A percentile compares a stretch with the other conserved stretches of the same genome.
phyloP scores from a whole-genome alignment of 2,329 filamentous ascomycete genomes.

The Sclerotinia borealis region DNA sequence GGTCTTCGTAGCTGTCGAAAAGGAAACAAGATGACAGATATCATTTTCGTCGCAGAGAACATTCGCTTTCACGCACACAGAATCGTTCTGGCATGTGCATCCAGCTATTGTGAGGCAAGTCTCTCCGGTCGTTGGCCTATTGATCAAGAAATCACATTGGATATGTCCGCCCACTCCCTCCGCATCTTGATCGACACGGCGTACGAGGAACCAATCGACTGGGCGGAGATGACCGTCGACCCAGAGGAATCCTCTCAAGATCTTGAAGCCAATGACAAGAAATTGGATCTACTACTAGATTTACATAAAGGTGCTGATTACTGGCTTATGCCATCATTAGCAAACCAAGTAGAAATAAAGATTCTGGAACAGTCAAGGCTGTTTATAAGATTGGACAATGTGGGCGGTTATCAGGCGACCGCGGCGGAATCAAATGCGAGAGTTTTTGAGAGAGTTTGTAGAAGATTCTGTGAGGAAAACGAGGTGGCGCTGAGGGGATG shows the following conservation, averaged over 20 bases:
- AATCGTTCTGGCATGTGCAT: neutral
- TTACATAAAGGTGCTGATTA: slow-evolving; percentile 24
- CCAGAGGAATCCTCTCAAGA: slow-evolving; percentile 7
- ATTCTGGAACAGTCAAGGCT: slow-evolving; percentile 16
- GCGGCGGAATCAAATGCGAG: slow-evolving; percentile 15
- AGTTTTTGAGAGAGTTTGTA: slow-evolving; percentile 16
- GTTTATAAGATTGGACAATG: slow-evolving; percentile 24
- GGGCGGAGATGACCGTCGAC: slow-evolving; percentile 12
- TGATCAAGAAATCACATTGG: neutral
- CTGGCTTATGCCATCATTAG: slow-evolving; percentile 20
- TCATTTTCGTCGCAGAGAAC: neutral
- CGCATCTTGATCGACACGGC: neutral
- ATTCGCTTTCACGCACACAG: neutral
- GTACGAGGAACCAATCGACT: neutral
- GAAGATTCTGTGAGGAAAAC: slow-evolving; percentile 17
- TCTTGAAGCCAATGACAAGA: slow-evolving; percentile 12
- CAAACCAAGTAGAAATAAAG: slow-evolving; percentile 20
- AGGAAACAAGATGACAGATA: neutral
- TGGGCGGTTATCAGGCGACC: slow-evolving; percentile 9
- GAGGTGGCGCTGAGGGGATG: neutral
- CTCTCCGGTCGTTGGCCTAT: neutral
- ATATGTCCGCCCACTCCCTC: neutral
- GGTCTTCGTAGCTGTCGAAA: slow-evolving; percentile 1
- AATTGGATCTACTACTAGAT: slow-evolving; percentile 24
- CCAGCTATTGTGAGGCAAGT: neutral